Evolutionary conservation across 352 stramenopile species (phyloP), one percentile per base, ranked within the genome.

Genomic region (Chloridella minuta): DNA sequence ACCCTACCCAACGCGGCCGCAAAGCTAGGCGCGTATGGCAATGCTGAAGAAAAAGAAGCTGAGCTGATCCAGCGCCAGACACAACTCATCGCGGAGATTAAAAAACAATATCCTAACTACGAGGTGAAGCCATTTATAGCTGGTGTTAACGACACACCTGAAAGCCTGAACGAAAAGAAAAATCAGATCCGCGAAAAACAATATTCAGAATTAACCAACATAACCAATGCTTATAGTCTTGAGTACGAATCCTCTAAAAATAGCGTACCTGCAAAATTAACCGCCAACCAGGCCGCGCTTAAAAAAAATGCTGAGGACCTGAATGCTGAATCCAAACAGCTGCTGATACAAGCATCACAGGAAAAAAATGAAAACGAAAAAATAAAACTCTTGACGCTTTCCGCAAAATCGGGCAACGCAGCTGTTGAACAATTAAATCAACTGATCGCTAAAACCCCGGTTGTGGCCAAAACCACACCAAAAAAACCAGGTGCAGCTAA

Each of bases 51-150:
- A 66, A 66, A 66, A n/a, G 40, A 66, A n/a, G 10, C n/a, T 18
- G 40, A 66, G 40, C n/a, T 66, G 40, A 66, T 66, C 40, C 10
- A 10, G 10, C 10, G n/a, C 10, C 40, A 66, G n/a, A 66, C 10
- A n/a, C 10, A 10, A 10, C 40, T 66, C n/a, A 18, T 66, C 10
- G 40, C 10, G n/a, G 40, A 66, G 10, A 10, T 66, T 66, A 66
- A 66, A 66, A 66, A 66, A 66, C 40, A 66, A 66, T 66, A 66
- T 66, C 40, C 40, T 66, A 66, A 66, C n/a, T 66, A 66, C n/a
- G 40, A 18, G 10, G 40, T 66, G n/a, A 66, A 66, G n/a, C n/a
- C n/a, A n/a, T 10, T 18, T 10, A 66, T 66, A 18, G 10, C 40
- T 10, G n/a, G 10, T 66, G n/a, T 18, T n/a, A 66, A 66, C n/a